Evolutionary conservation across 2,329 filamentous ascomycete species (phyloP).

Genomic region (Paraphoma sp.): DNA sequence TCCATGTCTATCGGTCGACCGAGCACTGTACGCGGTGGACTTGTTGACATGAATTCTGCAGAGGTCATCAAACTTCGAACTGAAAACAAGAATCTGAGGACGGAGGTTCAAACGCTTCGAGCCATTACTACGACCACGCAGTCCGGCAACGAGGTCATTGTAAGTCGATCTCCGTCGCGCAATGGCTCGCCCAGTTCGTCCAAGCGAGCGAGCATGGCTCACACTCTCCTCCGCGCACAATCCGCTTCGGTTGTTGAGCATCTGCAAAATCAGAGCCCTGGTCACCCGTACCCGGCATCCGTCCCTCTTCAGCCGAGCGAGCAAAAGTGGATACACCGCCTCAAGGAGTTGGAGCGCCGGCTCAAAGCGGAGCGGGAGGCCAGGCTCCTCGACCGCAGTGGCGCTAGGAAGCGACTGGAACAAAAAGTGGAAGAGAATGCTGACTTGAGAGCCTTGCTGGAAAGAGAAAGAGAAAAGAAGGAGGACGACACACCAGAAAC

Average conservation of each 20-base stretch:
- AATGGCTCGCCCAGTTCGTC: slow-evolving; percentile 38
- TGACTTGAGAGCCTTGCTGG: slow-evolving; percentile 70
- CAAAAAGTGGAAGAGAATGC: slow-evolving; percentile 78
- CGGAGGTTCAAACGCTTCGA: slow-evolving; percentile 70
- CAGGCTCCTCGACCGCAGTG: slow-evolving; percentile 80
- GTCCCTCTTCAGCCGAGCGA: slow-evolving; percentile 60
- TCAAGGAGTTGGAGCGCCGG: slow-evolving; percentile 86
- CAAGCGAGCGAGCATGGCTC: slow-evolving; percentile 55
- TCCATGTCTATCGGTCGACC: slow-evolving; percentile 42
- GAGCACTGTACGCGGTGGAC: slow-evolving; percentile 48
- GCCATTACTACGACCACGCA: slow-evolving; percentile 45
- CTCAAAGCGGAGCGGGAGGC: slow-evolving; percentile 91
- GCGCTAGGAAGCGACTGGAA: slow-evolving; percentile 79
- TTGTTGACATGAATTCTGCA: slow-evolving; percentile 51
- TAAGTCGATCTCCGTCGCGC: slow-evolving; percentile 34
- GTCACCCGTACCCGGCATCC: slow-evolving; percentile 42
- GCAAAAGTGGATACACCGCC: slow-evolving; percentile 81
- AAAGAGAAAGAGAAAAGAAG: slow-evolving; percentile 57
- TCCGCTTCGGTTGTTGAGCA: slow-evolving; percentile 60
- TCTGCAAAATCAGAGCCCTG: slow-evolving; percentile 33
- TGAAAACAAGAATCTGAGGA: slow-evolving; percentile 66
- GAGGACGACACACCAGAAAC: slow-evolving; percentile 24
- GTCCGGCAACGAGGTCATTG: slow-evolving; percentile 26
- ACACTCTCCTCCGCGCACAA: slow-evolving; percentile 62
- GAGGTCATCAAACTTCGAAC: slow-evolving; percentile 66